These are phyloP conservation scores for Adiantum capillusveneris DNA, from an alignment of 75 land plant genomes.

Conservation along the genomic window DNA sequence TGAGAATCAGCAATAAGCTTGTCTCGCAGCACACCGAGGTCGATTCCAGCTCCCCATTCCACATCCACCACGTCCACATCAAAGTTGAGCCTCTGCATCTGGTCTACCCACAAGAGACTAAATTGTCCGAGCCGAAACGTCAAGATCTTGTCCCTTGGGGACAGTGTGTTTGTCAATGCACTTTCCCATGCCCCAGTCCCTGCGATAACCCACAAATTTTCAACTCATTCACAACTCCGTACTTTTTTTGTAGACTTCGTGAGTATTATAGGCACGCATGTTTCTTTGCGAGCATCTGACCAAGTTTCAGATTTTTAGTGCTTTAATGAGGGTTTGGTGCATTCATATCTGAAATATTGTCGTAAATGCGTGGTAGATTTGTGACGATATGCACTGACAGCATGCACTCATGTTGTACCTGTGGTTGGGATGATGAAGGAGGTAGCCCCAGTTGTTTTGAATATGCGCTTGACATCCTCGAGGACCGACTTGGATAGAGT, in stretches of 20 bases:
- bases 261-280: too few species aligned
- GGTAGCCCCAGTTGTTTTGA: conserved; percentile 80
- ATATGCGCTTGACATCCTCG: conserved; percentile 80
- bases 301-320: too few species aligned
- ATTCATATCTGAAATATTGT: too few species aligned
- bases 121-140: conserved; percentile 84
- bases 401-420: too few species aligned
- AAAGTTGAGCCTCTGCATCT: conserved; percentile 77
- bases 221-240: too few species aligned
- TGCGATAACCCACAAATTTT: conserved; percentile 7
- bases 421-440: conserved; percentile 83
- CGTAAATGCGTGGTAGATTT: too few species aligned
- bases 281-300: too few species aligned
- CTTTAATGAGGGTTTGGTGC: too few species aligned
- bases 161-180: conserved; percentile 84
- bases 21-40: conserved; percentile 48
- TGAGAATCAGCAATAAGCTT: conserved; percentile 56
- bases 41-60: conserved; percentile 83
- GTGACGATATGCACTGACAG: too few species aligned
- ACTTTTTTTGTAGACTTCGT: too few species aligned
- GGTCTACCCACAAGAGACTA: conserved; percentile 94
- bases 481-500: conserved; percentile 76
- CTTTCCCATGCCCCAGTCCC: conserved; percentile 99
- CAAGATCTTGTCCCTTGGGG: conserved; percentile 74
- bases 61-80: conserved; percentile 84